Percentiles rank a stretch among this genome's conserved stretches.
These are phyloP conservation scores for Ophiocordyceps robertsii DNA, from an alignment of 2,329 filamentous ascomycete species.

Conservation along the genomic window DNA sequence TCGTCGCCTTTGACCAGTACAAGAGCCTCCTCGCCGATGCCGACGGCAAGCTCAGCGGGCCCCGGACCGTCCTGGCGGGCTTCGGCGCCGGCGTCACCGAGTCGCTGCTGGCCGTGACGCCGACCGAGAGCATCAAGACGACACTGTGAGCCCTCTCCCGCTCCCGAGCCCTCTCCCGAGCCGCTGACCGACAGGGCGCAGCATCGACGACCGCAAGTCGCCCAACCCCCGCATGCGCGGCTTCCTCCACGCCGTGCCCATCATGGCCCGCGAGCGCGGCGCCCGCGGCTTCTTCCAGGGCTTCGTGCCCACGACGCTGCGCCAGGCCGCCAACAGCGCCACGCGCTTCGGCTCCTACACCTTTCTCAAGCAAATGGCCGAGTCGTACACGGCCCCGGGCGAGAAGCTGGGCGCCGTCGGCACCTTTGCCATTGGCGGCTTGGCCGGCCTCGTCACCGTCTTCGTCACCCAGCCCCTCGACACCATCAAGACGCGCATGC, in stretches of 20 bases:
- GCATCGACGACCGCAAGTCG: conserved; percentile 88
- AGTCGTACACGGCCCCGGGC: conserved; percentile 82
- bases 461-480: conserved; percentile 66
- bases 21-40: conserved; percentile 71
- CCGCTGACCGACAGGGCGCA: conserved; percentile 23
- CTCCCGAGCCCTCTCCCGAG: too few species aligned
- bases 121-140: conserved; percentile 97
- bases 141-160: conserved; percentile 51
- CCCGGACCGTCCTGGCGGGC: conserved; percentile 80
- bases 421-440: conserved; percentile 82
- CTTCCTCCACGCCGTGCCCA: conserved; percentile 76
- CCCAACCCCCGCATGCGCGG: conserved; percentile 77
- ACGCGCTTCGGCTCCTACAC: conserved; percentile 87
- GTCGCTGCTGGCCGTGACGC: conserved; percentile 83
- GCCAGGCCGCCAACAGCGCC: conserved; percentile 89
- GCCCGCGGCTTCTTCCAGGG: conserved; percentile 92
- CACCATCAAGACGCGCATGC: conserved; percentile 96
- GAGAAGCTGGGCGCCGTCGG: conserved; percentile 83
- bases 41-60: conserved; percentile 79
- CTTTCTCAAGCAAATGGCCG: conserved; percentile 76
- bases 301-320: conserved; percentile 84
- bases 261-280: conserved; percentile 82
- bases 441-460: conserved; percentile 85
- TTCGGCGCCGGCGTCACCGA: conserved; percentile 94
- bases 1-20: conserved; percentile 93